phyloP scores from a whole-genome alignment of 1,284 basidiomycete species.

The Butyriboletus appendiculatus region DNA sequence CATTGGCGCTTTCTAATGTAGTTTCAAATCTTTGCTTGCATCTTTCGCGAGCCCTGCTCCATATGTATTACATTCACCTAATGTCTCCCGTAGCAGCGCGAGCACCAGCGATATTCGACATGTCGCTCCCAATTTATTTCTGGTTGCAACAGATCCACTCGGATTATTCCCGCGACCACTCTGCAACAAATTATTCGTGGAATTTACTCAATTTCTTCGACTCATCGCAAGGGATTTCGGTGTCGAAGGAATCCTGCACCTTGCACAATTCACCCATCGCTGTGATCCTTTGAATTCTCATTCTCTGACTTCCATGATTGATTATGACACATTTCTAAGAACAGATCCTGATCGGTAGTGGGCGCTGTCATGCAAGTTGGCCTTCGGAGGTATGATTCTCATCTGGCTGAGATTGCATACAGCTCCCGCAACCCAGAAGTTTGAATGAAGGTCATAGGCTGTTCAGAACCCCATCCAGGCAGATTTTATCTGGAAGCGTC shows the following conservation, averaged over 20 bases:
- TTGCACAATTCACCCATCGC: neutral
- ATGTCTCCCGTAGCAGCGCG: neutral
- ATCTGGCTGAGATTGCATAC: neutral
- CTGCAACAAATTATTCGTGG: neutral
- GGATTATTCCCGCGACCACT: neutral
- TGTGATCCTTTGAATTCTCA: neutral
- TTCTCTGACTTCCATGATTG: neutral
- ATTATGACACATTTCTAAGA: neutral
- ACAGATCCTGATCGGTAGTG: neutral
- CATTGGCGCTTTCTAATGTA: constrained; percentile 11
- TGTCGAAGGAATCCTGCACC: neutral
- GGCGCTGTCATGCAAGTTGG: neutral
- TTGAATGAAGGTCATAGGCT: neutral
- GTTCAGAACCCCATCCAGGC: neutral
- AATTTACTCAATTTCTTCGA: neutral
- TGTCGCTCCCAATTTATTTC: neutral
- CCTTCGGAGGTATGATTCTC: neutral
- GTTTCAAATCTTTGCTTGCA: neutral
- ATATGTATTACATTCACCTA: constrained; percentile 1
- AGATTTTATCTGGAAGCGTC: neutral
- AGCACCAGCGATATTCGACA: neutral
- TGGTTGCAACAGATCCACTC: neutral
- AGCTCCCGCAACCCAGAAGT: neutral
- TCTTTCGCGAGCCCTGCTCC: neutral
- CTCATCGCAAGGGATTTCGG: neutral